Conservation (phyloP, 2,329 filamentous ascomycete genomes). For the Catunica adiposa region DNA sequence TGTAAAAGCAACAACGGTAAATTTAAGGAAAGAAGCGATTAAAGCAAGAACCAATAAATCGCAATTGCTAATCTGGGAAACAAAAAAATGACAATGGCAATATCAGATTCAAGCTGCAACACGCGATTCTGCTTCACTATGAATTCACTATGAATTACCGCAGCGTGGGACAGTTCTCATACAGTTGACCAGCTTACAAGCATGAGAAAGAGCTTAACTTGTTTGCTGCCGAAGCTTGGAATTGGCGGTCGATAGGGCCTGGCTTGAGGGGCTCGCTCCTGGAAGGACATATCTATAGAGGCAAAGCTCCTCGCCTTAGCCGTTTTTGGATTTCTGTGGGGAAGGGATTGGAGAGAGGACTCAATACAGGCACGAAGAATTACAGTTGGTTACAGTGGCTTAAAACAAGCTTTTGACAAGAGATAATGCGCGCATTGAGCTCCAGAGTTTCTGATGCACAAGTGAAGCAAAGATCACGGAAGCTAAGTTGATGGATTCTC, state of each 20-base stretch:
- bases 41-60: no score
- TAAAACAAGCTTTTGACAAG: neutral
- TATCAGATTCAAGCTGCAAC: neutral
- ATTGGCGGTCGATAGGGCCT: neutral
- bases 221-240: neutral
- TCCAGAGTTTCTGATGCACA: neutral
- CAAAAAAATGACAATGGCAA: neutral
- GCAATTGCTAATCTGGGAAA: no score
- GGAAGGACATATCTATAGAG: no score
- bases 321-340: neutral
- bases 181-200: neutral
- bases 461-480: neutral
- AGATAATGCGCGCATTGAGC: neutral
- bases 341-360: neutral
- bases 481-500: neutral
- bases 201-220: neutral
- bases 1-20: no score
- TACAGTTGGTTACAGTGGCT: neutral
- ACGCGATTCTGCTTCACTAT: neutral
- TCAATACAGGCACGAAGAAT: neutral
- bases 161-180: neutral
- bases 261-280: neutral
- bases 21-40: no score
- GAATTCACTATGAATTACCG: neutral
- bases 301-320: neutral